Conservation (phyloP, 192 early-diverging fungal genomes). For the Phlyctochytrium planicorne region DNA sequence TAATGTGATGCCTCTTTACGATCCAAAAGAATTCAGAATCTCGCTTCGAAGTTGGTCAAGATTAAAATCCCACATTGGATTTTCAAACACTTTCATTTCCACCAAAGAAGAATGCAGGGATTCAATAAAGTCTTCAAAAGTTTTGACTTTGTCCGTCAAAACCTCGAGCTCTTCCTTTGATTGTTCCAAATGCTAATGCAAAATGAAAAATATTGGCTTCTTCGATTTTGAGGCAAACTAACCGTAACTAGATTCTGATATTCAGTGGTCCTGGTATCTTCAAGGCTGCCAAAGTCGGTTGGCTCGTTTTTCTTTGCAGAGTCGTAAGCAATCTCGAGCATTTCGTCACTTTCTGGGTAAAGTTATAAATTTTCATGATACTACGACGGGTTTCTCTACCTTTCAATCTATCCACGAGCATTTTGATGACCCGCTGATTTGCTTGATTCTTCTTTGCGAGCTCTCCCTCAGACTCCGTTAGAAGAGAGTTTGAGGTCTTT, state of each 20-base stretch:
- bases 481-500: slow-evolving; percentile 40
- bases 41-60: too few species aligned
- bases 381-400: slow-evolving; percentile 18
- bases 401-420: slow-evolving; percentile 58
- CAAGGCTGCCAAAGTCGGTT: not conserved
- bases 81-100: too few species aligned
- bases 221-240: slow-evolving; percentile 1
- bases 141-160: not conserved
- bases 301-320: not conserved
- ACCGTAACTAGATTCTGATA: slow-evolving; percentile 8
- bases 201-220: not conserved
- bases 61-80: too few species aligned
- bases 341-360: slow-evolving; percentile 49
- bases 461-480: slow-evolving; percentile 51
- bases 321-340: slow-evolving; percentile 55
- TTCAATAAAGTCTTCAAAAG: not conserved
- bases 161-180: not conserved
- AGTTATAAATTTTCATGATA: not conserved
- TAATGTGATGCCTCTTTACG: not conserved
- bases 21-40: not conserved
- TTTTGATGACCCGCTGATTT: slow-evolving; percentile 55
- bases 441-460: slow-evolving; percentile 58
- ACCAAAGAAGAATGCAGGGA: too few species aligned
- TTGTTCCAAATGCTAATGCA: slow-evolving; percentile 13
- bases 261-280: slow-evolving; percentile 13